These are phyloP conservation scores for Entomortierella chlamydospora DNA, from an alignment of 192 early-diverging fungal species.

Conservation along the genomic window DNA sequence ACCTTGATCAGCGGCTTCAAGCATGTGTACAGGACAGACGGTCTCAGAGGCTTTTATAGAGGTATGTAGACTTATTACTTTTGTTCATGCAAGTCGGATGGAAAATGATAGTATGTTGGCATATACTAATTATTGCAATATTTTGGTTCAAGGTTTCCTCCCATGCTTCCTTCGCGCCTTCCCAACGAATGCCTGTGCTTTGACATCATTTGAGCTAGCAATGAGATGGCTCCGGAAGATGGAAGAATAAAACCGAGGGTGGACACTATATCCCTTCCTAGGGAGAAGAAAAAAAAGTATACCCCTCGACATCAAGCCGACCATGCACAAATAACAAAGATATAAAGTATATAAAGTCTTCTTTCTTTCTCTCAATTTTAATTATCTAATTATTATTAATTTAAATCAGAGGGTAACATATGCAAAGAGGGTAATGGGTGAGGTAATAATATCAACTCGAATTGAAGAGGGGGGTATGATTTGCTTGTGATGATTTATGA, in stretches of 20 bases:
- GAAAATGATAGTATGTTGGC: neutral
- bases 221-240: constrained; percentile 58
- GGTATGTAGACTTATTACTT: constrained; percentile 51
- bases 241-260: constrained; percentile 39
- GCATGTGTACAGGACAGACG: constrained; percentile 76
- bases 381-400: too few species aligned
- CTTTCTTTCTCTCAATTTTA: too few species aligned
- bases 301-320: too few species aligned
- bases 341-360: too few species aligned
- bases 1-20: constrained; percentile 63
- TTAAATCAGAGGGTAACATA: neutral
- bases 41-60: constrained; percentile 87
- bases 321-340: too few species aligned
- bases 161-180: constrained; percentile 93
- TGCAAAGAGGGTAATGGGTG: neutral
- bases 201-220: constrained; percentile 86
- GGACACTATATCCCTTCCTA: too few species aligned
- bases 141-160: constrained; percentile 73
- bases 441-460: neutral
- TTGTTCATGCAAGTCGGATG: neutral
- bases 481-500: neutral
- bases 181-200: constrained; percentile 95
- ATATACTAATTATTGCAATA: neutral
- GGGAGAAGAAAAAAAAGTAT: too few species aligned
- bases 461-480: neutral